These are phyloP conservation scores for Circinella umbellata DNA, from an alignment of 371 early-diverging fungal genomes.

Conservation along the genomic window DNA sequence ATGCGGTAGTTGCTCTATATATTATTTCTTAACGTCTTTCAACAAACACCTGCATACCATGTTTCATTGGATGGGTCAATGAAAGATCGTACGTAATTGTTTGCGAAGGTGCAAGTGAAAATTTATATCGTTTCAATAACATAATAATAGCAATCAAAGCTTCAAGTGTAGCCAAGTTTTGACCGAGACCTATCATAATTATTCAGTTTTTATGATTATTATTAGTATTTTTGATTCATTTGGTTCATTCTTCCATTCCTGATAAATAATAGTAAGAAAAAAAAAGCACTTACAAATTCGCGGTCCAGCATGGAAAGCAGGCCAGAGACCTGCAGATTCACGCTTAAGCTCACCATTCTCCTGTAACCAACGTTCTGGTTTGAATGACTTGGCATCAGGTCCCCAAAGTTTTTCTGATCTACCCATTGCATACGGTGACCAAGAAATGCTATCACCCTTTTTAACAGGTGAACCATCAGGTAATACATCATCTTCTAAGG, in stretches of 20 bases:
- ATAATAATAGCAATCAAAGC: constrained; percentile 49
- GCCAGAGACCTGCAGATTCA: constrained; percentile 37
- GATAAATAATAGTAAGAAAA: no score
- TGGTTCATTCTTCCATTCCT: no score
- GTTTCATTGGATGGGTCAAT: constrained; percentile 57
- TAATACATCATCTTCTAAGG: constrained; percentile 68
- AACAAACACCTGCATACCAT: constrained; percentile 48
- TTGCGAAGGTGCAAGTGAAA: constrained; percentile 48
- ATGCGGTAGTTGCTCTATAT: no score
- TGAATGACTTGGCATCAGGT: constrained; percentile 57
- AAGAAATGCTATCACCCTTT: constrained; percentile 54
- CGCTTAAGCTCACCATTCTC: constrained; percentile 30
- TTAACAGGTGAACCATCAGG: constrained; percentile 70
- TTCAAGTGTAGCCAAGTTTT: constrained; percentile 60
- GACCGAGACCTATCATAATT: constrained; percentile 45
- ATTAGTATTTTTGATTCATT: no score
- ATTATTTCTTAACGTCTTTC: constrained; percentile 21
- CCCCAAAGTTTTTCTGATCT: constrained; percentile 63
- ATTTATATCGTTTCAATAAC: constrained; percentile 50
- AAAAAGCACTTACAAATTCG: constrained; percentile 17
- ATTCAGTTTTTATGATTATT: not conserved
- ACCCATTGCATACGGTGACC: constrained; percentile 59
- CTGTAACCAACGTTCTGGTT: constrained; percentile 63
- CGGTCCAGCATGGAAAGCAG: constrained; percentile 63
- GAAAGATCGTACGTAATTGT: constrained; percentile 42